Base-by-base conservation (phyloP, 176 grass and related monocot genomes). In the Puya raimondii region DNA sequence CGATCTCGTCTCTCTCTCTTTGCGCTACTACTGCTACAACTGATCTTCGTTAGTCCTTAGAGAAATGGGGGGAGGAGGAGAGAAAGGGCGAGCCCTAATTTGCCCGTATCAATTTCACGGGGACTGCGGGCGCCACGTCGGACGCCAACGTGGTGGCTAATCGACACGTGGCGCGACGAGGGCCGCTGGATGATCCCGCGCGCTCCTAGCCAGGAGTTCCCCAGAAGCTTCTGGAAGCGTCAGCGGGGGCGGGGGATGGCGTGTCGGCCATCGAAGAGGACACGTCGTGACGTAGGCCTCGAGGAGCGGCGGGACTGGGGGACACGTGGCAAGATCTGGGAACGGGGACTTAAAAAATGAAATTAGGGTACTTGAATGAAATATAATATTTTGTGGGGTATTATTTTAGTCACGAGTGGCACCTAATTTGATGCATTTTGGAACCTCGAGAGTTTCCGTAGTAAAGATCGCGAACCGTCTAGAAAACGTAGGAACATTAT, bases 191-290 rank as follows among this genome's bases (percentile, higher is more conserved):
- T 91, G 10, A 23, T 10, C 42, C 51, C 66, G 68, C 48, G 33
- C 23, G 66, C 84, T 86, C 68, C 74, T 80, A 82, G 80, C 87
- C 87, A 91, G 78, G 85, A 99, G 82, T 63, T 59, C 61, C 53
- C 78, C 29, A 51, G 84, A 97, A 92, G 81, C 27, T 97, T 92
- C 93, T 88, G 77, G 89, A 92, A 92, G 70, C 70, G 77, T 86
- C 67, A 68, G 63, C 23, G 23, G 16, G 0, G 21, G 77, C 20
- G 9, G 9, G 33, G 20, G 27, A 1, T 49, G 18, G 73, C 86
- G 91, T 90, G 91, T 80, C 84, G 9, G 16, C 0, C 5, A 2
- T 13, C 12, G 5, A 17, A 47, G 12, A 3, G 50, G 74, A 79
- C 82, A 79, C 82, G 79, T 85, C 57, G 65, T 12, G 64, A 10